Evolutionary conservation across 371 early-diverging fungal species (phyloP), one percentile per base, ranked within the genome.

Genomic region (Smittium mucronatum): DNA sequence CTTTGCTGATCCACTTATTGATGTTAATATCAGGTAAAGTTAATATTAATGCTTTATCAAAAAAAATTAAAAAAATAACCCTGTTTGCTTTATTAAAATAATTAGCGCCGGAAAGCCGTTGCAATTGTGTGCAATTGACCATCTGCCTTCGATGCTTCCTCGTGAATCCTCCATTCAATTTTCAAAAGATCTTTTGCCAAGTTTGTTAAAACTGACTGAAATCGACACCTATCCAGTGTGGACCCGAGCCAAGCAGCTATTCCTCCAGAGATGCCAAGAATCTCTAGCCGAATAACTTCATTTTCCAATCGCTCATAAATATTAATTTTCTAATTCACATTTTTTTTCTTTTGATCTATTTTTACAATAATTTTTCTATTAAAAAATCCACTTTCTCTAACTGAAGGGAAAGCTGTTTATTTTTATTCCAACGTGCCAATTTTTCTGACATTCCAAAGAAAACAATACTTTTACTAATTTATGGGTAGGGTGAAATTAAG

Each of bases 121-220:
- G 73, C 91, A 95, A 60, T 90, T 97, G 34, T 86, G 93, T 76
- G 89, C 95, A 8, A 97, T 97, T 74, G 98, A 97, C 75, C 98
- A 97, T 76, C 81, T 97, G 72, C 98, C 98, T 28, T 90, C 94
- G 1, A 84, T 96, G 73, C 80, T 97, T 64, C 96, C 98, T 30
- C 85, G 95, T 67, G 98, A 97, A 80, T 84, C 92, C 5, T 89
- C 90, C 57, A 89, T 94, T 71, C 84, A 85, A 76, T 97, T 94
- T 81, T 85, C 88, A 66, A 74, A 76, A 36, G 94, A 95, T 77
- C 76, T 97, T 70, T 77, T 94, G 72, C 94, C 96, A 25, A 89
- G 86, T 34, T 83, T 97, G 71, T 78, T 86, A 59, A 84, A 85
- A 67, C 81, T 92, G 70, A 81, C 84, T 67, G 71, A 81, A 26